Evolutionary conservation across 208 protist species (phyloP).

Genomic region (Endotrypanum monterogeii): DNA sequence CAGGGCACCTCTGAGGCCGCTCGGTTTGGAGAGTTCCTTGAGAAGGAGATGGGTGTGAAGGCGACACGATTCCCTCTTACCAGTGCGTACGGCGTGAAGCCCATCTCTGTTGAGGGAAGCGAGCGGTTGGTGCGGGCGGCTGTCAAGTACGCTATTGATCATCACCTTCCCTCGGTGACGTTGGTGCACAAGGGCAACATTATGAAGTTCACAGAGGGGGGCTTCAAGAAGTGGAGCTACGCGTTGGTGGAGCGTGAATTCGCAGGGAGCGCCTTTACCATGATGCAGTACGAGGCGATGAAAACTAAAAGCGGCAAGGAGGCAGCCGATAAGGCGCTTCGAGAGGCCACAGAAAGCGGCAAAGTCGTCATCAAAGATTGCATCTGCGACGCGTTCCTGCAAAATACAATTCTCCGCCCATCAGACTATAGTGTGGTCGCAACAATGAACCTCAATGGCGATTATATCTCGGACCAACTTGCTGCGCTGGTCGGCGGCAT

Average conservation of each 20-base stretch:
- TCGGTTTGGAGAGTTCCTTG: slow-evolving; percentile 33
- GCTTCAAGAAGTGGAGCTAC: slow-evolving; percentile 58
- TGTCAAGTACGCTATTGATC: slow-evolving; percentile 45
- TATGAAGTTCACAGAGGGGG: slow-evolving; percentile 63
- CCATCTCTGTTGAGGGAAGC: slow-evolving; percentile 46
- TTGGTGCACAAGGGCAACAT: slow-evolving; percentile 69
- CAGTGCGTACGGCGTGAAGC: slow-evolving; percentile 51
- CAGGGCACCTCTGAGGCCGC: slow-evolving; percentile 42
- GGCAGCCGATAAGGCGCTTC: slow-evolving; percentile 32
- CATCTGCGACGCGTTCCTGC: slow-evolving; percentile 57
- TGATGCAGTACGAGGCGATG: slow-evolving; percentile 42
- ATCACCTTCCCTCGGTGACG: slow-evolving; percentile 48
- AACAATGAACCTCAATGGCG: slow-evolving; percentile 58
- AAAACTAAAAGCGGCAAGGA: slow-evolving; percentile 37
- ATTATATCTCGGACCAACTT: slow-evolving; percentile 64
- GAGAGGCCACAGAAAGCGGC: slow-evolving; percentile 27
- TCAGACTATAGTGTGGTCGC: slow-evolving; percentile 50
- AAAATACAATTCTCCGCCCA: slow-evolving; percentile 53
- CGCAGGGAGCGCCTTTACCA: slow-evolving; percentile 29
- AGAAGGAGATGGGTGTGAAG: slow-evolving; percentile 40
- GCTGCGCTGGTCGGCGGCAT: slow-evolving; percentile 75
- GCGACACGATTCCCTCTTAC: slow-evolving; percentile 45
- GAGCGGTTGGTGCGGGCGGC: slow-evolving; percentile 55
- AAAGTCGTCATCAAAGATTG: slow-evolving; percentile 63
- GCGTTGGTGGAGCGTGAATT: slow-evolving; percentile 45